Evolutionary conservation across 2,329 filamentous ascomycete genomes (phyloP).

Genomic region (Dactylellina haptotyla): DNA sequence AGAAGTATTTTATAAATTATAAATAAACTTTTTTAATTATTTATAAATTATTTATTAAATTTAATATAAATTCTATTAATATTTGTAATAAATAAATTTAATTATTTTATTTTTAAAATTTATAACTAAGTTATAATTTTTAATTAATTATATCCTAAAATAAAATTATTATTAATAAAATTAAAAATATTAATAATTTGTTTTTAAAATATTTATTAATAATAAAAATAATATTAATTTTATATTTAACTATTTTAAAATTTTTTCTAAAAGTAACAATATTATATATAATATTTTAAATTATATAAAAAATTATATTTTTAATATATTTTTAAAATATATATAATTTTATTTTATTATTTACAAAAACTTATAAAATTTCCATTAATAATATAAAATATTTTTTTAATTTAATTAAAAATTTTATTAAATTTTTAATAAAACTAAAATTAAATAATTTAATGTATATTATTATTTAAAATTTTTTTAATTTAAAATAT

Average conservation of each 20-base stretch:
- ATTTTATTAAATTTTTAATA: background rate
- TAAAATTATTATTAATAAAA: conserved; percentile 3
- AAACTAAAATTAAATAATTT: too few species aligned
- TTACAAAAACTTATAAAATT: conserved; percentile 12
- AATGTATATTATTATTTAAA: too few species aligned
- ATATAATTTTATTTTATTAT: conserved; percentile 29
- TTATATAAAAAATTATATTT: conserved; percentile 12
- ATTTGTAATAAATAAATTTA: conserved; percentile 8
- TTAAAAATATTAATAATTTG: background rate
- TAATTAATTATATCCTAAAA: conserved; percentile 9
- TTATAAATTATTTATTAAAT: conserved; percentile 19
- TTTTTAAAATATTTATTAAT: conserved; percentile 20
- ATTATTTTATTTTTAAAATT: conserved; percentile 3
- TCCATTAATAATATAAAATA: conserved; percentile 6
- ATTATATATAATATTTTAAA: conserved; percentile 3
- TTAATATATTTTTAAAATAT: conserved; percentile 19
- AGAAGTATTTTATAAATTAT: background rate
- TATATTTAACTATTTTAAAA: background rate
- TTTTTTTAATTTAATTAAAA: background rate
- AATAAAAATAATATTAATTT: background rate
- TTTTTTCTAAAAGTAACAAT: background rate
- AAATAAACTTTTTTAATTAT: background rate
- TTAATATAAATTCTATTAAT: conserved; percentile 18
- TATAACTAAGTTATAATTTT: conserved; percentile 16
- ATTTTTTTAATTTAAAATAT: too few species aligned